phyloP scores from a whole-genome alignment of 2,329 filamentous ascomycete genomes.

The Exophiala xenobiotica region DNA sequence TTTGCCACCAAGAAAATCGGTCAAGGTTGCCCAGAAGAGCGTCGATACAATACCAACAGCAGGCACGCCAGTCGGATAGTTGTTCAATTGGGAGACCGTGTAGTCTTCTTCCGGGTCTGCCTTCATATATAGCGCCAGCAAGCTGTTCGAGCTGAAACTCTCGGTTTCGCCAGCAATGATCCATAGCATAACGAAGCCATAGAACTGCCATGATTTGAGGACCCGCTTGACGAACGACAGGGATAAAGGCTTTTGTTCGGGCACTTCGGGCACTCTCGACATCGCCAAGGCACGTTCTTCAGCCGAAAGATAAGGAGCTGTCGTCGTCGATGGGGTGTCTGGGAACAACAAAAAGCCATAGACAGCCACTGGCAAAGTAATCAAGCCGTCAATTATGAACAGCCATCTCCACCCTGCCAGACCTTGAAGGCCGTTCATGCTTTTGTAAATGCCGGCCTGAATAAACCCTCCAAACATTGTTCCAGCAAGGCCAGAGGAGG shows the following conservation, averaged over 20 bases:
- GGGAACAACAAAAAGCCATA: conserved; percentile 45
- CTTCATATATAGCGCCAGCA: conserved; percentile 23
- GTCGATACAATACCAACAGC: conserved; percentile 26
- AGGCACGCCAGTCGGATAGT: conserved; percentile 23
- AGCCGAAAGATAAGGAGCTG: conserved; percentile 37
- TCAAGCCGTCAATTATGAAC: conserved; percentile 42
- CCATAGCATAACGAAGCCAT: conserved; percentile 40
- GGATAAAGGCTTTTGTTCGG: conserved; percentile 23
- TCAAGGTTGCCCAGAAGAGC: conserved; percentile 21
- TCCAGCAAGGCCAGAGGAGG: conserved; percentile 47
- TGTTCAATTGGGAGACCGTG: conserved; percentile 22
- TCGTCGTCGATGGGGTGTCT: conserved; percentile 39
- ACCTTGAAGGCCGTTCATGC: background rate
- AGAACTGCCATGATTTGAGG: conserved; percentile 40
- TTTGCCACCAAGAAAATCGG: conserved; percentile 34
- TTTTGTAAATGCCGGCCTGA: background rate
- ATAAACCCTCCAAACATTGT: background rate
- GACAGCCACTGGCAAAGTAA: conserved; percentile 45
- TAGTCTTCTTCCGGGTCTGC: conserved; percentile 12
- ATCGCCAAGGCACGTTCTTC: conserved; percentile 36
- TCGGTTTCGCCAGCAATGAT: conserved; percentile 72
- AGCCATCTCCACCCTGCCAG: conserved; percentile 35
- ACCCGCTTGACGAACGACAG: conserved; percentile 34
- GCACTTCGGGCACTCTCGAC: conserved; percentile 33
- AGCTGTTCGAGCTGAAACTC: conserved; percentile 50